Evolutionary conservation across 768 basidiomycete species (phyloP).

Genomic region (Cystobasidium onofrii): DNA sequence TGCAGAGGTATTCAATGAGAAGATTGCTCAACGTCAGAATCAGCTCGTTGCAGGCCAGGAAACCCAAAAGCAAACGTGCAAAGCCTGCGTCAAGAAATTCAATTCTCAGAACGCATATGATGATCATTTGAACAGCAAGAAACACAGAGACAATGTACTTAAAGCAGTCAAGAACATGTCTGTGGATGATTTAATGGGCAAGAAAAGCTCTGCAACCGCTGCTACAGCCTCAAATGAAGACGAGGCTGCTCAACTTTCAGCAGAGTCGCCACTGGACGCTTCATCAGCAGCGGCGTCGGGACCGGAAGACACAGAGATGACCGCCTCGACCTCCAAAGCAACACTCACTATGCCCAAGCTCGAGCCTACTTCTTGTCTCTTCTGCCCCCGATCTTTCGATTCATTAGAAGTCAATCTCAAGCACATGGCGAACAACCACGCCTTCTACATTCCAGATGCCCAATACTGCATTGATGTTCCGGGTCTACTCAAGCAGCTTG

Average conservation of each 20-base stretch:
- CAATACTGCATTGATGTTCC: conserved; percentile 76
- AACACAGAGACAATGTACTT: conserved; percentile 69
- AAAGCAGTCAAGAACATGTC: conserved; percentile 45
- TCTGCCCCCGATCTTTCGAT: conserved; percentile 55
- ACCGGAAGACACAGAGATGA: neutral
- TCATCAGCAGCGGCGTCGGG: conserved; percentile 16
- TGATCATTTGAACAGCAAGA: conserved; percentile 79
- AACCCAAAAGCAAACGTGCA: conserved; percentile 50
- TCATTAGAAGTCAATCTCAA: conserved; percentile 60
- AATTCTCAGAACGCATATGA: conserved; percentile 79
- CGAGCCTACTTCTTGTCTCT: conserved; percentile 65
- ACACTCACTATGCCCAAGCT: conserved; percentile 43
- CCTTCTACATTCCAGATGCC: conserved; percentile 91
- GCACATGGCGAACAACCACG: conserved; percentile 81
- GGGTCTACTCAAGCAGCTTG: conserved; percentile 75
- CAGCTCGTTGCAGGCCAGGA: conserved; percentile 19
- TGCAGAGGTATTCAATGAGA: conserved; percentile 69
- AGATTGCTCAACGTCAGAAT: conserved; percentile 62
- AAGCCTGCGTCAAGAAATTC: conserved; percentile 84
- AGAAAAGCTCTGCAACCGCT: neutral
- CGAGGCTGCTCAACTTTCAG: conserved; percentile 1
- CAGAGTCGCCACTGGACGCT: conserved; percentile 13
- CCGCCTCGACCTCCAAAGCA: conserved; percentile 37
- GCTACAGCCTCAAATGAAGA: neutral
- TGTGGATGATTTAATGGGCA: conserved; percentile 27